Evolutionary conservation across 2,329 filamentous ascomycete species (phyloP), one percentile per base, ranked within the genome.

Genomic region (Blastomyces parvus): DNA sequence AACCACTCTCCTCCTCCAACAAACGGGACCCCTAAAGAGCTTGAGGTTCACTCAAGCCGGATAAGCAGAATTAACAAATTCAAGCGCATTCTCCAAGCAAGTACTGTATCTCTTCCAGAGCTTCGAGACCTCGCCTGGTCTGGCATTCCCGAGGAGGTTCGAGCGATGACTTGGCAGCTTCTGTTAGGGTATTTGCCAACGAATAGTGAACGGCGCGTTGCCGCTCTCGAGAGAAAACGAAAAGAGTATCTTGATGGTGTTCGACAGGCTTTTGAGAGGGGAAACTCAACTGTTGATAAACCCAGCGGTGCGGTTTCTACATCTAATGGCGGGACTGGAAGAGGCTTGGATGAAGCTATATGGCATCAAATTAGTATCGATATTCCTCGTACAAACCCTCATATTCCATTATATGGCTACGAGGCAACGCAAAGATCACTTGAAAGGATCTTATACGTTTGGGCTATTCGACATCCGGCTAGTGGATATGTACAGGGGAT

Each of bases 281-380:
- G 81, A 7, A 81, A 75, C 25, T 76, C 77, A 36, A 74, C 70
- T 69, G 60, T 72, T 69, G 59, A 73, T 46, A 71, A 76, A 19
- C 74, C 77, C n/a, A 66, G 67, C 30, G 80, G 78, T 17, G 70
- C 63, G 55, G 71, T n/a, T 50, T 76, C 79, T 8, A 72, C 66
- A 40, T 73, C 76, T 14, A 77, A 76, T 70, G 86, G 90, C 66
- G 83, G 85, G 53, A 81, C 83, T 66, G 85, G 86, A 1, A 84
- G 90, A 62, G 93, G 92, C 1, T 79, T 99, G 22, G 95, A 99
- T 70, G 94, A 99, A 79, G 89, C 91, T n/a, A 87, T 99, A 64
- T 99, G 94, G 94, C 94, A 99, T 78, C 94, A 99, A 73, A 97
- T 99, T 77, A 97, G 91, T 76, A 99, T 99, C 71, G 94, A 99